Evolutionary conservation across 441 rosid species (phyloP).

Genomic region (Hura crepitans): DNA sequence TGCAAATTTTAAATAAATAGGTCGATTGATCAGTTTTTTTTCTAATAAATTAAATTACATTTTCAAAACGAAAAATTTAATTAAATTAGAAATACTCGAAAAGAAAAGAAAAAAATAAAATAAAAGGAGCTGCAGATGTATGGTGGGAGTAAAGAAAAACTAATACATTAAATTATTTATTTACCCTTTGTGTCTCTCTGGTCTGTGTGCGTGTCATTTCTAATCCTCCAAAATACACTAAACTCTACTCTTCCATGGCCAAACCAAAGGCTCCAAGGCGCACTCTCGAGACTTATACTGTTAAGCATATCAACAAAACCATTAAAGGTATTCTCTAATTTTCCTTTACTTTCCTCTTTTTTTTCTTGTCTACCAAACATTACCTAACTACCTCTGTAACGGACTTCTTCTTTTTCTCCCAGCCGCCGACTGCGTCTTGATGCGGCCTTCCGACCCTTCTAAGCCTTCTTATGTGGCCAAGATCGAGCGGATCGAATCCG

Average conservation of each 20-base stretch:
- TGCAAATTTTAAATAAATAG: too few relatives aligned
- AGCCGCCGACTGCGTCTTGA: conserved; percentile 88
- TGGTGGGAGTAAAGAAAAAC: too few relatives aligned
- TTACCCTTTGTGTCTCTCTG: conserved; percentile 17
- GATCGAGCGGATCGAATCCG: conserved; percentile 83
- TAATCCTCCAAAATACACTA: conserved; percentile 15
- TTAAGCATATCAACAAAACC: conserved; percentile 64
- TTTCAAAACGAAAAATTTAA: too few relatives aligned
- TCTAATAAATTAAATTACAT: too few relatives aligned
- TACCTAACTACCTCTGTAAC: not conserved
- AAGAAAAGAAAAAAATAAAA: too few relatives aligned
- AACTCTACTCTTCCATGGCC: conserved; percentile 54
- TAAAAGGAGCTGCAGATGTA: too few relatives aligned
- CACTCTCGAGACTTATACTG: conserved; percentile 61
- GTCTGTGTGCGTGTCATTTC: conserved; percentile 28
- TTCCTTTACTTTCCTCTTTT: too few relatives aligned
- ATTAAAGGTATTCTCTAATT: conserved; percentile 46
- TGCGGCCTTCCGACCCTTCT: conserved; percentile 81
- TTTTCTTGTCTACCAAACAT: conserved; percentile 4
- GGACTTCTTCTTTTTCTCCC: not conserved
- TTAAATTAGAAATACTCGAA: too few relatives aligned
- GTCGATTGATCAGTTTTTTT: too few relatives aligned
- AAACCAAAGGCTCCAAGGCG: conserved; percentile 69
- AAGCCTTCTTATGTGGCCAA: conserved; percentile 89
- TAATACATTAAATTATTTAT: not conserved